These are phyloP conservation scores for Boeremia lycopersici DNA, from an alignment of 2,329 filamentous ascomycete genomes.

Conservation along the genomic window DNA sequence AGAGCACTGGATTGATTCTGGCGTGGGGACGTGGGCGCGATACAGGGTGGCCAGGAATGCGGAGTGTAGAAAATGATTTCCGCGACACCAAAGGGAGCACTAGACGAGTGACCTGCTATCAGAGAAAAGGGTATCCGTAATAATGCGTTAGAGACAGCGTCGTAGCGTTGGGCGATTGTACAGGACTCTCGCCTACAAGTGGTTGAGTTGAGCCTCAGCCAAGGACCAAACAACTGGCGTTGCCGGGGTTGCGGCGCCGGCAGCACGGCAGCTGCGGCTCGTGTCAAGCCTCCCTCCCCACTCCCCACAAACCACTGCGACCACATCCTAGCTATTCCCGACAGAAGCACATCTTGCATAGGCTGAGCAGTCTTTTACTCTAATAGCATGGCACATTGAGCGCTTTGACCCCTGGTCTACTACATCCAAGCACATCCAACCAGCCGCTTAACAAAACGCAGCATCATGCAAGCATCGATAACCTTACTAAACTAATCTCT, in stretches of 20 bases:
- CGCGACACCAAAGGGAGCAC: not conserved
- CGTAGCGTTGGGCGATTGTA: slow-evolving; percentile 9
- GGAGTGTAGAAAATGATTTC: not conserved
- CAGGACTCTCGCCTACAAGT: not conserved
- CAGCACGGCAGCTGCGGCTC: not conserved
- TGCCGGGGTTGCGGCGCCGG: slow-evolving; percentile 8
- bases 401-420: too few relatives aligned
- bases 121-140: not conserved
- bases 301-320: not conserved
- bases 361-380: not conserved
- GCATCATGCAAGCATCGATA: too few relatives aligned
- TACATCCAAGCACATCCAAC: too few relatives aligned
- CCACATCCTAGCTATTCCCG: not conserved
- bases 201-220: slow-evolving; percentile 9
- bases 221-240: slow-evolving; percentile 5
- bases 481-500: too few relatives aligned
- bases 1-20: not conserved
- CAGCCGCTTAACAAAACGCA: too few relatives aligned
- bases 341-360: not conserved
- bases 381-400: not conserved
- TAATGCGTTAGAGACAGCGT: not conserved
- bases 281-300: not conserved
- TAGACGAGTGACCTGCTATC: not conserved
- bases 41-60: slow-evolving; percentile 2
- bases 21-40: not conserved